Conservation (phyloP, 129 eudicot genomes). For the Flaveria brownii region DNA sequence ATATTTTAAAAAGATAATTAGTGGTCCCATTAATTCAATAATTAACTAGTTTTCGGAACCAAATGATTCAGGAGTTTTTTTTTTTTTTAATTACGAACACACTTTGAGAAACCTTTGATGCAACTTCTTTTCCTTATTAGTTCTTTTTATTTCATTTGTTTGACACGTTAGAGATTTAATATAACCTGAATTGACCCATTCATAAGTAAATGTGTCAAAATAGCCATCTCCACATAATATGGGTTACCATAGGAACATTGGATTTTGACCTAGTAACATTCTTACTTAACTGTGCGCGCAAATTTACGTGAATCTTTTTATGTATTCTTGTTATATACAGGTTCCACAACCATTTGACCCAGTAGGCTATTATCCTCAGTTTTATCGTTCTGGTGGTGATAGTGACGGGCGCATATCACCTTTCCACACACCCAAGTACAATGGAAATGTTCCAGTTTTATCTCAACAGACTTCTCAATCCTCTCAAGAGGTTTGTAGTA, state of each 20-base stretch:
- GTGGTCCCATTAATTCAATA: neutral
- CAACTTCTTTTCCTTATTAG: neutral
- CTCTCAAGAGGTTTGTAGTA: conserved; percentile 65
- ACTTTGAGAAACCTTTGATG: neutral
- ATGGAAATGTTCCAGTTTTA: conserved; percentile 54
- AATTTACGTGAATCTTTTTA: conserved; percentile 1
- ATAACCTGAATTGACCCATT: neutral
- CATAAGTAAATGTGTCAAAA: neutral
- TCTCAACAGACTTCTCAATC: conserved; percentile 65
- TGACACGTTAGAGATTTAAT: neutral
- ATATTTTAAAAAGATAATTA: neutral
- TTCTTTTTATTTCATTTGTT: neutral
- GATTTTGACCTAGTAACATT: neutral
- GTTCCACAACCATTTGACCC: conserved; percentile 80
- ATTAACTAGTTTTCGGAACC: neutral
- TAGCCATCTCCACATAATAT: neutral
- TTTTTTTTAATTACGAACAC: neutral
- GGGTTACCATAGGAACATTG: neutral
- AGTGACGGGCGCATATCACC: conserved; percentile 73
- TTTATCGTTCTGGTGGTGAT: conserved; percentile 61
- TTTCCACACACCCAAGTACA: conserved; percentile 58
- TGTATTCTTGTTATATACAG: conserved; percentile 40
- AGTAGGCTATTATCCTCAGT: conserved; percentile 72
- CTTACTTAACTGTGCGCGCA: neutral
- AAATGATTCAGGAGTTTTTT: neutral